Base-by-base conservation (phyloP, 441 rosid genomes). In the Geranium incanum region DNA sequence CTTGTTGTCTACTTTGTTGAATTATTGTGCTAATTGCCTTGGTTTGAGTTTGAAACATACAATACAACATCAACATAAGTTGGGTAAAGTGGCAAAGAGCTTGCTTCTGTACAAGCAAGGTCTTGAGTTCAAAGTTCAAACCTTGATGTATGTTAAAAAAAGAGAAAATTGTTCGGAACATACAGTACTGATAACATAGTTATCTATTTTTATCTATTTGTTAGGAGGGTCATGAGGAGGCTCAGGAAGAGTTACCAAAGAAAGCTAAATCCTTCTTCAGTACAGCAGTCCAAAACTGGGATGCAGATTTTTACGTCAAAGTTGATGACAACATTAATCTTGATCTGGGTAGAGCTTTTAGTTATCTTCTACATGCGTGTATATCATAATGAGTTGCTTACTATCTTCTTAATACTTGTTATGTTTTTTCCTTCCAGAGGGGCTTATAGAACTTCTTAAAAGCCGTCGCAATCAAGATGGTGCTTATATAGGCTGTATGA, bases 401-500 rank as follows among this genome's bases (percentile, higher is more conserved):
- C 67, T 64, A 36, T 12, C 21, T 39, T 11, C 36, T 50, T 68
- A 43, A 65, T 41, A 41, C 21, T 65, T 73, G 43, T 19, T 16
- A 18, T 38, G 68, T 78, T 83, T 77, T 72, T 33, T 43, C 72
- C 18, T 81, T 45, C 67, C 87, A 95, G 97, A 92, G 84, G 93
- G 87, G 16, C 77, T 95, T 76, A 84, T 95, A 57, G 88, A 83
- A 74, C 83, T 92, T 74, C 91, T 92, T 68, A 84, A 87, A 75
- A 84, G 28, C 33, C 95, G 88, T 0, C 95, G 86, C 75, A 88
- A 81, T 75, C 93, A 90, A 78, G 89, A 86, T 79, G 80, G 85
- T 76, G 87, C 93, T 74, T 95, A 95, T 75, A 82, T 92, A 64
- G 99, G 97, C 75, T 92, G 99, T 84, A 95, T 90, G 99, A 95